Base-by-base conservation (phyloP, 2,329 filamentous ascomycete species). In the Ceratocystis lukuohia region DNA sequence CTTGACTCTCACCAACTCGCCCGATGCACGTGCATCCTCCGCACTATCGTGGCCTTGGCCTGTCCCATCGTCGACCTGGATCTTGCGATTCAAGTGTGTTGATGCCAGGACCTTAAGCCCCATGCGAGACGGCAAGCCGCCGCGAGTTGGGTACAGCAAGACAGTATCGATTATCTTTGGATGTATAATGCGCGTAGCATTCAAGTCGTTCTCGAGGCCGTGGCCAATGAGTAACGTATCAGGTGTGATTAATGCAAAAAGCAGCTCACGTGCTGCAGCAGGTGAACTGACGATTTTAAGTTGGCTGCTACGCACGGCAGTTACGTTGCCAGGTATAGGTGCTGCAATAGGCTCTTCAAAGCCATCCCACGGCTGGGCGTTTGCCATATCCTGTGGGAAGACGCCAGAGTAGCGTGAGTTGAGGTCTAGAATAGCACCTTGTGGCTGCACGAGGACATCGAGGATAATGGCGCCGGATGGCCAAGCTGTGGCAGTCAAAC, bases 331-430 rank as follows among this genome's bases (percentile, higher is more conserved):
- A 69, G 69, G 69, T 17, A 69, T 69, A 22, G 71, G 69, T 10
- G 65, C 65, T 5, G 65, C 65, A 56, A 76, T 59, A 70, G 73
- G 61, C 53, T 70, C 64, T 70, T 71, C 65, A 72, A 73, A 72
- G 3, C 72, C 71, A 2, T 74, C 73, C 76, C 80, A 90, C 0
- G 82, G 80, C 33, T 82, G 75, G 0, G 92, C 91, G 25, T 84
- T 81, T 25, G 84, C 81, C 71, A 91, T 87, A 69, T 95, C 87
- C 64, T 94, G 85, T 0, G 87, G 83, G 70, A 83, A 88, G 5
- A 99, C 87, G 25, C 95, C 94, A 0, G 92, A 96, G 75, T 89
- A 99, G 1, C 89, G 84, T 1, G 91, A 94, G 75, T 99, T 99
- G 64, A 96, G 82, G 72, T 97, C 93, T 0, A 97, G 78, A 1